These are phyloP conservation scores for Sugiyamaella xylanicola DNA, from an alignment of 1,139 yeast species.

Conservation along the genomic window DNA sequence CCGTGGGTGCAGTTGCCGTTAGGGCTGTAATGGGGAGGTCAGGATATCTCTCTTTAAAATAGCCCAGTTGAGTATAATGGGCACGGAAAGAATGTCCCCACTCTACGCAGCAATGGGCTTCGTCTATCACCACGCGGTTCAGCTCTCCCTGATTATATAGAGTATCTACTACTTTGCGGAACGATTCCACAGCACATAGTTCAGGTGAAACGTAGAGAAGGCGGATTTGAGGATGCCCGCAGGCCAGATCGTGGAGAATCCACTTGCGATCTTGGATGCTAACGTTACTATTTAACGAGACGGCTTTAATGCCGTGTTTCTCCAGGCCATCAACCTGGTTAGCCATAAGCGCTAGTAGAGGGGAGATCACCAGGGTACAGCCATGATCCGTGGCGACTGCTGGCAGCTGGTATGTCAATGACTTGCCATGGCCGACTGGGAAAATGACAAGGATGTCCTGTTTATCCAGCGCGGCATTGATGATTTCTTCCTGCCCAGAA, in stretches of 20 bases:
- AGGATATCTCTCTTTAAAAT: conserved; percentile 69
- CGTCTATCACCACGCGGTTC: conserved; percentile 74
- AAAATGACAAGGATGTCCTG: conserved; percentile 89
- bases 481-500: conserved; percentile 79
- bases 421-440: conserved; percentile 99
- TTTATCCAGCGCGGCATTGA: conserved; percentile 76
- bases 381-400: conserved; percentile 96
- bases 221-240: conserved; percentile 30
- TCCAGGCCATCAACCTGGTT: conserved; percentile 81
- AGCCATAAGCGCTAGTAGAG: conserved; percentile 86
- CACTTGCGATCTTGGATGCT: conserved; percentile 24
- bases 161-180: conserved; percentile 29
- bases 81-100: conserved; percentile 95
- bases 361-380: conserved; percentile 83
- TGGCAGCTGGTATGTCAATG: conserved; percentile 93
- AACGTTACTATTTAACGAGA: conserved; percentile 33
- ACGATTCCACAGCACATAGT: conserved; percentile 36
- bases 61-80: conserved; percentile 72
- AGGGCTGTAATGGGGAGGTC: conserved; percentile 80
- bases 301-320: conserved; percentile 65
- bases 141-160: conserved; percentile 26
- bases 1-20: conserved; percentile 71
- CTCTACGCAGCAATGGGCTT: conserved; percentile 88
- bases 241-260: conserved; percentile 29
- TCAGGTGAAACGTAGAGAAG: conserved; percentile 89